Percentiles rank a stretch among this genome's conserved stretches.
phyloP scores from a whole-genome alignment of 352 stramenopile genomes.

The Saprolegnia parasitica region DNA sequence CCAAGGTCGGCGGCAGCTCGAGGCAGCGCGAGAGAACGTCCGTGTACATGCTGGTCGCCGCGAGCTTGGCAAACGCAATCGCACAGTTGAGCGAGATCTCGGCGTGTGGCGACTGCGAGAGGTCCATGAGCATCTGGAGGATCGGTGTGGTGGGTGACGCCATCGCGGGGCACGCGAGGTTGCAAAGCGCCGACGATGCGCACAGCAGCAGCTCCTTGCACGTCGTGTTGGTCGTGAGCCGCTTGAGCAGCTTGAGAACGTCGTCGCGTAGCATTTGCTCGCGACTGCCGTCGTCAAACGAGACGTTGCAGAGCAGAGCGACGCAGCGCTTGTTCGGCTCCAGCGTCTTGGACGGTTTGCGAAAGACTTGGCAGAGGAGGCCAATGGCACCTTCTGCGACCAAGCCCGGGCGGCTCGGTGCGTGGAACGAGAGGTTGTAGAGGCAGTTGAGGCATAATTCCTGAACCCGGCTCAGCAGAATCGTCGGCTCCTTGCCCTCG shows the following conservation, averaged over 20 bases:
- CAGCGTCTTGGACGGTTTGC: conserved; percentile 53
- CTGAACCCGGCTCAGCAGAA: conserved; percentile 50
- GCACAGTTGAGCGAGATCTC: conserved; percentile 68
- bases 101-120: conserved; percentile 53
- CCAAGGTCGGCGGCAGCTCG: conserved; percentile 73
- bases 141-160: conserved; percentile 55
- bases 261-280: conserved; percentile 56
- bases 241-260: conserved; percentile 51
- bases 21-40: conserved; percentile 52
- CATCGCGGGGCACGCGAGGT: conserved; percentile 58
- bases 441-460: conserved; percentile 67
- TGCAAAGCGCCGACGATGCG: conserved; percentile 70
- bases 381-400: conserved; percentile 56
- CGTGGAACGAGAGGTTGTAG: conserved; percentile 72
- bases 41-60: conserved; percentile 49
- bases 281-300: conserved; percentile 59
- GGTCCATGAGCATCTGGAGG: conserved; percentile 71
- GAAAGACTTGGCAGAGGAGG: conserved; percentile 61
- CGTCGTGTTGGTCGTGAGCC: conserved; percentile 50
- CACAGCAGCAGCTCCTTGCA: conserved; percentile 60
- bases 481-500: conserved; percentile 41
- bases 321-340: conserved; percentile 65
- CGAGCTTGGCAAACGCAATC: conserved; percentile 75
- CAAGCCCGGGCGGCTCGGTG: conserved; percentile 61
- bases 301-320: conserved; percentile 60